Evolutionary conservation across 345 rosid genomes (phyloP).

Genomic region (Eucalyptus cloeziana): DNA sequence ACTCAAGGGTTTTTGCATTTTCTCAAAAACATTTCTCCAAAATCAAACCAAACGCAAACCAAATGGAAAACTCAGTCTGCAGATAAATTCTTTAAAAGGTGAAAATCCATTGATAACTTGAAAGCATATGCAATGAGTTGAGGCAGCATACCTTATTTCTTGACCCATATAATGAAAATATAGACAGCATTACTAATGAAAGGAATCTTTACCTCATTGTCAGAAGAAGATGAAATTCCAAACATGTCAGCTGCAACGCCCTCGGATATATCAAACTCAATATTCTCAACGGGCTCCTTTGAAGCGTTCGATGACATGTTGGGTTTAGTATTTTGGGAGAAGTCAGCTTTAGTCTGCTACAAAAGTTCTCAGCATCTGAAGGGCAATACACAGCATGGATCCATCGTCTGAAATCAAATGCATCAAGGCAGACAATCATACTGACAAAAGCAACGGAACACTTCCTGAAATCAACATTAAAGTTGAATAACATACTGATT

Average conservation of each 20-base stretch:
- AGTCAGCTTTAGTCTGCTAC: slow-evolving; percentile 1
- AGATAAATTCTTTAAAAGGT: neutral
- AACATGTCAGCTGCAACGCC: slow-evolving; percentile 71
- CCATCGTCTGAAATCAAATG: slow-evolving; percentile 47
- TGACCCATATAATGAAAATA: neutral
- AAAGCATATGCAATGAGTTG: neutral
- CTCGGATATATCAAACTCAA: slow-evolving; percentile 62
- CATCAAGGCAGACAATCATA: neutral
- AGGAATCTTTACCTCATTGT: slow-evolving; percentile 37
- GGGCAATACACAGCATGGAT: slow-evolving; percentile 61
- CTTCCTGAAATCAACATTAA: neutral
- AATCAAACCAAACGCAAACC: no score
- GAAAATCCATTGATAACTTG: neutral
- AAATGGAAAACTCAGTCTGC: slow-evolving; percentile 21
- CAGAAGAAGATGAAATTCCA: slow-evolving; percentile 37
- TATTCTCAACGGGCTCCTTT: neutral
- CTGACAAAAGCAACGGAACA: neutral
- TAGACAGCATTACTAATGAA: neutral
- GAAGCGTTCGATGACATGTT: slow-evolving; percentile 1
- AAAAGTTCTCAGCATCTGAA: slow-evolving; percentile 7
- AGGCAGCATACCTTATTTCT: neutral
- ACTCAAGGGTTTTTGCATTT: no score
- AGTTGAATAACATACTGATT: slow-evolving; percentile 25
- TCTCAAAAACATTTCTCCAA: no score
- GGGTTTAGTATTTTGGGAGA: neutral